phyloP scores from a whole-genome alignment of 805 yeast species.

The Suhomyces xylopsoci region DNA sequence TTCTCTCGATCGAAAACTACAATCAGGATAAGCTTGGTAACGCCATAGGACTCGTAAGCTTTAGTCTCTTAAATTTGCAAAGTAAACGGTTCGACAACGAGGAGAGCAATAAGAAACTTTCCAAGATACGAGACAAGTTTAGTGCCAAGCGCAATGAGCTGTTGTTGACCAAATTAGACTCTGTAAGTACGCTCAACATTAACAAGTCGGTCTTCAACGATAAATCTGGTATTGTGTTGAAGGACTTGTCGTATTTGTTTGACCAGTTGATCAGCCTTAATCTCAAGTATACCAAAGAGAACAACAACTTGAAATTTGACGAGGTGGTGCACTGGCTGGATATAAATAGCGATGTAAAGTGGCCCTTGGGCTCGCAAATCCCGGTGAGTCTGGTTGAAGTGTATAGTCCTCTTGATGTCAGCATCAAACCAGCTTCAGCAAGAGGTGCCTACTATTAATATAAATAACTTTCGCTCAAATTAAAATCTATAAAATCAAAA shows the following conservation, averaged over 20 bases:
- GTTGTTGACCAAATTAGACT: conserved; percentile 28
- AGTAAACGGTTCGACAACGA: conserved; percentile 21
- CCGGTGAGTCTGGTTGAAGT: conserved; percentile 28
- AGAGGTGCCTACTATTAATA: conserved; percentile 10
- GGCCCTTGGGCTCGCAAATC: conserved; percentile 41
- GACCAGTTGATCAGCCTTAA: conserved; percentile 39
- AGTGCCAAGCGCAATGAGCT: conserved; percentile 30
- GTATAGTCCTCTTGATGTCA: conserved; percentile 19
- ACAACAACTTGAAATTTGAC: conserved; percentile 37
- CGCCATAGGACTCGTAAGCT: conserved; percentile 45
- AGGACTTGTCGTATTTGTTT: conserved; percentile 38
- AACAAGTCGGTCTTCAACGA: conserved; percentile 34
- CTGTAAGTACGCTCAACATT: conserved; percentile 33
- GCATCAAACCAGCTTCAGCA: background rate
- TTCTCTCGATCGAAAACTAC: conserved; percentile 44
- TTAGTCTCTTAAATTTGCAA: conserved; percentile 34
- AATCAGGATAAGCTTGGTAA: conserved; percentile 44
- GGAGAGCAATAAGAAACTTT: conserved; percentile 11
- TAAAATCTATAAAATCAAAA: too few species aligned
- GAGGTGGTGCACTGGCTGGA: conserved; percentile 34
- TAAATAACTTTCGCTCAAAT: too few species aligned
- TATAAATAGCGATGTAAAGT: conserved; percentile 35
- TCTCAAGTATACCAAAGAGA: conserved; percentile 43
- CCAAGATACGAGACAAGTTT: conserved; percentile 24
- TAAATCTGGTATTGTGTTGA: conserved; percentile 32